phyloP scores from a whole-genome alignment of 768 basidiomycete species.

The Russula vinacea region DNA sequence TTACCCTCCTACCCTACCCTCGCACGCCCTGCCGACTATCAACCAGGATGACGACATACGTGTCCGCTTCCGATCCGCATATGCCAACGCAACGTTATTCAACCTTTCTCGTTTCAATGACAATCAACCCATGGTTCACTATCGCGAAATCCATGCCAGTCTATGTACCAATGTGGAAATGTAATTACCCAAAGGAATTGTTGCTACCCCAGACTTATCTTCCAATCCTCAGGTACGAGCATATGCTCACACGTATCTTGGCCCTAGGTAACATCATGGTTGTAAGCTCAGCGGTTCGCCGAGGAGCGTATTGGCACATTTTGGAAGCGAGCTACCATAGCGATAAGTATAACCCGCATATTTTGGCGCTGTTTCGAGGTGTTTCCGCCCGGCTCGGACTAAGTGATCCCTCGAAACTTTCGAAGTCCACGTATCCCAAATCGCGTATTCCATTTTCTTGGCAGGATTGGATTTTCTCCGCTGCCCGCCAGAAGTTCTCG shows the following conservation, averaged over 20 bases:
- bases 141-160: conserved; percentile 45
- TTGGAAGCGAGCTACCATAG: conserved; percentile 61
- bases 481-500: conserved; percentile 71
- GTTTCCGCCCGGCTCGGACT: conserved; percentile 71
- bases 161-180: conserved; percentile 47
- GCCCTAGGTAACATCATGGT: conserved; percentile 77
- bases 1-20: conserved; percentile 35
- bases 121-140: conserved; percentile 41
- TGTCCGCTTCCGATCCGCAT: conserved; percentile 74
- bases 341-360: conserved; percentile 40
- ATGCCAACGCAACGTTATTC: conserved; percentile 57
- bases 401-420: conserved; percentile 60
- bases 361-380: conserved; percentile 53
- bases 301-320: conserved; percentile 85
- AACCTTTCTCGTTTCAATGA: conserved; percentile 43
- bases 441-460: conserved; percentile 63
- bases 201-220: conserved; percentile 10
- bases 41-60: conserved; percentile 74
- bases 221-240: conserved; percentile 46
- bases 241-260: conserved; percentile 68
- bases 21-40: conserved; percentile 50
- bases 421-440: conserved; percentile 70
- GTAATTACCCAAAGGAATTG: conserved; percentile 40
- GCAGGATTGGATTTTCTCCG: conserved; percentile 48
- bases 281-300: conserved; percentile 67